These are phyloP conservation scores for Colletotrichum nymphaeae DNA, from an alignment of 2,329 filamentous ascomycete genomes.

Conservation along the genomic window DNA sequence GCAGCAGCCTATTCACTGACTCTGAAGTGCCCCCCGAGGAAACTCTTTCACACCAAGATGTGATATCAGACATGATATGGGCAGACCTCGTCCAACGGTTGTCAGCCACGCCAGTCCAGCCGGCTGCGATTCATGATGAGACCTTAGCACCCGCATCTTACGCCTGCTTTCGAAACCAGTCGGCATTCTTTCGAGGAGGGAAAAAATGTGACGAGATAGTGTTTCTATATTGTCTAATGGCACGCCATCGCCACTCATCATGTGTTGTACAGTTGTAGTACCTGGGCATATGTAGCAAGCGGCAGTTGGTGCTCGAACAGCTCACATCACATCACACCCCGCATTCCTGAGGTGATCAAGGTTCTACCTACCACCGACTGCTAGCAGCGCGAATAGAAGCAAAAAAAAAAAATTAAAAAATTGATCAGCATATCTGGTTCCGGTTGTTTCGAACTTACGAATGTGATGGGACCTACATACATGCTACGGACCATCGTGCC, in stretches of 20 bases:
- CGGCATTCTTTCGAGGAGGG: not conserved
- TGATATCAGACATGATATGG: not conserved
- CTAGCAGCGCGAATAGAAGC: not conserved
- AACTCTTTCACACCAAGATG: not conserved
- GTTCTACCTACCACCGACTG: not conserved
- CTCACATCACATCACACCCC: constrained; percentile 5
- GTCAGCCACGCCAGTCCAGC: constrained; percentile 5
- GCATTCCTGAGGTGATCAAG: constrained; percentile 2
- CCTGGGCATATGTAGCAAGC: not conserved
- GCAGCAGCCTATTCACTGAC: not conserved
- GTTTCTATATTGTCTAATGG: not conserved
- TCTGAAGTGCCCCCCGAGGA: not conserved
- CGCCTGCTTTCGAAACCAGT: not conserved
- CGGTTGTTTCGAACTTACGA: constrained; percentile 1
- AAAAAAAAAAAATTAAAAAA: not conserved
- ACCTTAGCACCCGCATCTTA: constrained; percentile 1
- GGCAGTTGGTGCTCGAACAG: constrained; percentile 20
- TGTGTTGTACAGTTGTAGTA: too few species aligned
- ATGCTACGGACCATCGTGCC: not conserved
- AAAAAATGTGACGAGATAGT: not conserved
- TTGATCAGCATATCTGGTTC: constrained; percentile 5
- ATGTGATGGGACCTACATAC: too few species aligned
- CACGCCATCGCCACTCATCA: not conserved
- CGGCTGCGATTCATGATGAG: not conserved
- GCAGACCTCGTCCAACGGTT: not conserved